Evolutionary conservation across 352 stramenopile genomes (phyloP).

Genomic region (Phytophthora ramorum): DNA sequence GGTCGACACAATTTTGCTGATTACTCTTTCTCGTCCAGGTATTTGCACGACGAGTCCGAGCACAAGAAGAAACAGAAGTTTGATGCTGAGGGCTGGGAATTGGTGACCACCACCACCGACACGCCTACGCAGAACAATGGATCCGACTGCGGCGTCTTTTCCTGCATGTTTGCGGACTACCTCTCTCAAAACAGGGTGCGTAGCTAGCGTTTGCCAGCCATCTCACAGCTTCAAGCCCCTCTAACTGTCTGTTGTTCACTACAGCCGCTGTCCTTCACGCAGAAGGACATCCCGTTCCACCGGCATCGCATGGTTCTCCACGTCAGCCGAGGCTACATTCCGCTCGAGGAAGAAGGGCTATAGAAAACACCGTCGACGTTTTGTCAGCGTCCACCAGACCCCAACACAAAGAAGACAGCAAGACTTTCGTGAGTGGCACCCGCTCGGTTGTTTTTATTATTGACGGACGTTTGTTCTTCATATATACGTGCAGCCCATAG

Average conservation of each 20-base stretch:
- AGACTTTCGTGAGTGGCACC: slow-evolving; percentile 4
- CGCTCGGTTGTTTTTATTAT: slow-evolving; percentile 20
- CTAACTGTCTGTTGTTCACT: not conserved
- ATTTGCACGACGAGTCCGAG: slow-evolving; percentile 85
- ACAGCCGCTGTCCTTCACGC: slow-evolving; percentile 70
- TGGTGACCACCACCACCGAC: slow-evolving; percentile 60
- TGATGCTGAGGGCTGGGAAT: slow-evolving; percentile 63
- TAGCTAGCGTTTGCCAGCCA: not conserved
- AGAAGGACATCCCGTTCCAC: slow-evolving; percentile 89
- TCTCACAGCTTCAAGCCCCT: not conserved
- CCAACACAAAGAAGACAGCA: slow-evolving; percentile 8
- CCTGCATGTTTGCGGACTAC: slow-evolving; percentile 88
- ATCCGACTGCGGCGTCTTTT: slow-evolving; percentile 88
- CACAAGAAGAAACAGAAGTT: slow-evolving; percentile 87
- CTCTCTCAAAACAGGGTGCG: slow-evolving; percentile 70
- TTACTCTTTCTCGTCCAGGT: slow-evolving; percentile 42
- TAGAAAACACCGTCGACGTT: slow-evolving; percentile 21
- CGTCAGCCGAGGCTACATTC: slow-evolving; percentile 67
- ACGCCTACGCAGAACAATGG: slow-evolving; percentile 87
- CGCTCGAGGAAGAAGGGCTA: slow-evolving; percentile 69
- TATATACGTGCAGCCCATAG: slow-evolving; percentile 34
- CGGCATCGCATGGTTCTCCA: slow-evolving; percentile 84
- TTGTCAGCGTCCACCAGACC: not conserved
- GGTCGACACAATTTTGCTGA: not conserved
- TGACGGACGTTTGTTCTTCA: slow-evolving; percentile 28